Evolutionary conservation across 2,329 filamentous ascomycete genomes (phyloP).

Genomic region (Cordyceps militaris): DNA sequence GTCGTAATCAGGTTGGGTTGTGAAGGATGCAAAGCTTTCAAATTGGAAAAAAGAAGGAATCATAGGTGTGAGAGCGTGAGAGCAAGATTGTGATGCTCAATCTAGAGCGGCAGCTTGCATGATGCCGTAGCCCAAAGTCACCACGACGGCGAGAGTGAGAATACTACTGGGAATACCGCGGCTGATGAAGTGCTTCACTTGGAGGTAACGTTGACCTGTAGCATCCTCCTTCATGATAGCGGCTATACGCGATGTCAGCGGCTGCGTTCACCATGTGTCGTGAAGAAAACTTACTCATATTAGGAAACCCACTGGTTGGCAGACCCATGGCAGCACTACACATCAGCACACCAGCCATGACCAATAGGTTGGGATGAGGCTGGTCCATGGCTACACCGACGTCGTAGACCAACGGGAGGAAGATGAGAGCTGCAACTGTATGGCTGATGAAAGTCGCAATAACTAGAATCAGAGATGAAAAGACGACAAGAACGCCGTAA

Average conservation of each 20-base stretch:
- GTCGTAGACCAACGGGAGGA: slow-evolving; percentile 81
- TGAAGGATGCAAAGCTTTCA: not conserved
- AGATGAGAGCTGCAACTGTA: slow-evolving; percentile 91
- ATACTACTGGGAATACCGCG: slow-evolving; percentile 85
- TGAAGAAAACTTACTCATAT: slow-evolving; percentile 77
- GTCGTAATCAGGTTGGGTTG: no score
- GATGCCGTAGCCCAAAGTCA: slow-evolving; percentile 83
- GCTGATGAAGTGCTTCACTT: slow-evolving; percentile 90
- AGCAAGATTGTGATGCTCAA: slow-evolving; percentile 17
- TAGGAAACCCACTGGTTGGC: slow-evolving; percentile 93
- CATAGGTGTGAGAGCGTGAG: no score
- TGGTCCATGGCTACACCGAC: slow-evolving; percentile 80
- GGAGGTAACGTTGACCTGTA: slow-evolving; percentile 83
- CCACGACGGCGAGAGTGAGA: slow-evolving; percentile 71
- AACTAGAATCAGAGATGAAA: slow-evolving; percentile 75
- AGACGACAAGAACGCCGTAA: slow-evolving; percentile 81
- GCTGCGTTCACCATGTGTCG: not conserved
- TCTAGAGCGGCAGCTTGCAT: slow-evolving; percentile 69
- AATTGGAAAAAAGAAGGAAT: no score
- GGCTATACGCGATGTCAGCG: slow-evolving; percentile 43
- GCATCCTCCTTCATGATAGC: slow-evolving; percentile 99
- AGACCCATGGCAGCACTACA: slow-evolving; percentile 94
- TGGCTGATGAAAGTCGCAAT: slow-evolving; percentile 98
- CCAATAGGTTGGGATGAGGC: slow-evolving; percentile 86
- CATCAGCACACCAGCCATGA: slow-evolving; percentile 95